Evolutionary conservation across 495 filamentous ascomycete genomes (phyloP).

Genomic region (Cercophora samala): DNA sequence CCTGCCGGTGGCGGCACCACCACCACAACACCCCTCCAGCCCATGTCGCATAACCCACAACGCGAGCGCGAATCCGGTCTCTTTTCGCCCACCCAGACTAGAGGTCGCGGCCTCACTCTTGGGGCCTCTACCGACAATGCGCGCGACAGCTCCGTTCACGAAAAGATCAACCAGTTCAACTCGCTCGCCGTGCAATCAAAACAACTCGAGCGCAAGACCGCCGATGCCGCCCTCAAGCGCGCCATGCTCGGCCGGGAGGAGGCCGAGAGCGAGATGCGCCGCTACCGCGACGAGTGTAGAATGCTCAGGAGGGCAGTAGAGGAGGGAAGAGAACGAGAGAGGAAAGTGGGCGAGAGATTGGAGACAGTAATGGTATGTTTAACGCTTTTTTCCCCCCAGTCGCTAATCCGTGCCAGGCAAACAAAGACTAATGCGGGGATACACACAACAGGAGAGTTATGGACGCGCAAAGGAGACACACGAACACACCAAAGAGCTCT

Average conservation of each 20-base stretch:
- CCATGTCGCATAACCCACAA: conserved; percentile 74
- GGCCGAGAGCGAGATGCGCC: conserved; percentile 65
- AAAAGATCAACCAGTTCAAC: conserved; percentile 84
- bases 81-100: conserved; percentile 20
- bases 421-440: not conserved
- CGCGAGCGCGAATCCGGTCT: conserved; percentile 45
- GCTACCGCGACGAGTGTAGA: conserved; percentile 56
- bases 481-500: conserved; percentile 65
- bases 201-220: conserved; percentile 57
- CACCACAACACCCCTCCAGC: conserved; percentile 58
- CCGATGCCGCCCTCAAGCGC: conserved; percentile 70
- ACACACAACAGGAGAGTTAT: conserved; percentile 61
- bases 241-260: conserved; percentile 83
- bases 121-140: conserved; percentile 33
- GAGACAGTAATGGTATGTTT: conserved; percentile 67
- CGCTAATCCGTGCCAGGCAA: not conserved
- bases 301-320: conserved; percentile 55
- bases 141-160: conserved; percentile 71
- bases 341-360: conserved; percentile 70
- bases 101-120: conserved; percentile 15
- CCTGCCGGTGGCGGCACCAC: conserved; percentile 32
- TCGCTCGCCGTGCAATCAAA: conserved; percentile 60
- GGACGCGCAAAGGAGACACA: conserved; percentile 71
- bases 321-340: conserved; percentile 70
- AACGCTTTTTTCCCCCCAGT: not conserved